Evolutionary conservation across 2,329 filamentous ascomycete genomes (phyloP), one percentile per base, ranked within the genome.

Genomic region (Fusarium setosum): DNA sequence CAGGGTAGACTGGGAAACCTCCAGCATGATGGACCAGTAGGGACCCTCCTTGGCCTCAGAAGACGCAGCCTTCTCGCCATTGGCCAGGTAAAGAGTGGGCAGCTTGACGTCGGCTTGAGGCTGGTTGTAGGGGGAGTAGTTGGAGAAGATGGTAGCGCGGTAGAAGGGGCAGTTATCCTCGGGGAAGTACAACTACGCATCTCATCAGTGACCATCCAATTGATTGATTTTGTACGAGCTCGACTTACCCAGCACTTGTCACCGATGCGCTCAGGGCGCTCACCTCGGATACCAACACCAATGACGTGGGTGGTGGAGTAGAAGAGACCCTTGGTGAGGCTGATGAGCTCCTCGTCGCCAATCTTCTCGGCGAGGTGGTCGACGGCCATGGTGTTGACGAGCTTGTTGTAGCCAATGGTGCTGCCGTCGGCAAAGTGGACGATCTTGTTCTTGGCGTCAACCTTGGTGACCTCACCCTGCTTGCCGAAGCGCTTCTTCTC

Each of bases 21-120:
- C 96, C 72, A 99, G 84, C 96, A 99, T 99, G 85, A 99, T 96
- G 67, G 95, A 98, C 96, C 96, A 99, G 89, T 99, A 99, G 38
- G 96, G 96, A 31, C 96, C 96, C 75, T 92, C 88, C 84, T 96
- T 87, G 61, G 93, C 82, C 75, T 92, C 89, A 49, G 84, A 85
- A 72, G 88, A 92, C 63, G 84, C 80, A 58, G 94, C 88, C 83
- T 93, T 93, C 80, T 89, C 92, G 78, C 96, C 96, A 74, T 97
- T 87, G 58, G 92, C 96, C 38, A 94, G 86, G 79, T 94, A 92
- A 72, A 93, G 83, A 20, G 96, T 98, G 35, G 94, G 88, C 56
- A 99, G 89, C 86, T 97, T 96, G 76, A 86, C 90, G 58, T 90
- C 89, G 60, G 89, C 85, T 69, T 92, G 84, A 31, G 96, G 96